phyloP scores from a whole-genome alignment of 345 rosid species.

The Eucalyptus curtisii region DNA sequence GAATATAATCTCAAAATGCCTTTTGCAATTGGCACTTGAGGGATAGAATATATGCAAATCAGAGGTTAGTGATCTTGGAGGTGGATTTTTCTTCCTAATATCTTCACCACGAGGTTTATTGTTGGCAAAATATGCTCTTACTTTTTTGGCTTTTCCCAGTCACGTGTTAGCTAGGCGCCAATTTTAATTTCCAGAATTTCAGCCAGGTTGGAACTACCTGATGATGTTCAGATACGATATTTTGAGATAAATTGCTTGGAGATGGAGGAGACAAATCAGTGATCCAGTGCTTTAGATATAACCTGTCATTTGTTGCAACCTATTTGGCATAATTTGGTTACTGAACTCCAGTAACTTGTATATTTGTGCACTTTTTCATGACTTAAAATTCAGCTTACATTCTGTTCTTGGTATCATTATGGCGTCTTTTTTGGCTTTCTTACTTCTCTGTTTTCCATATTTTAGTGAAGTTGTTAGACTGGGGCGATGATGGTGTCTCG shows the following conservation, averaged over 20 bases:
- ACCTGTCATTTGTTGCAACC: not conserved
- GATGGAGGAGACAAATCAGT: not conserved
- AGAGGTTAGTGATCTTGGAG: not conserved
- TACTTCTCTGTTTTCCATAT: not conserved
- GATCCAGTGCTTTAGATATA: not conserved
- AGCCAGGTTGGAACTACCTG: not conserved
- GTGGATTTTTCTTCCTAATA: not conserved
- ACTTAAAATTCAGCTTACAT: not conserved
- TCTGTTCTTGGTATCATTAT: not conserved
- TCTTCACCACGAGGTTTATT: not conserved
- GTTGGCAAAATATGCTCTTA: not conserved
- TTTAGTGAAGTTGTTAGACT: constrained; percentile 78
- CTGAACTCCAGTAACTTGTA: not conserved
- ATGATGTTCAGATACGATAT: not conserved
- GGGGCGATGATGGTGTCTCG: constrained; percentile 76
- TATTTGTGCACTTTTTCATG: not conserved
- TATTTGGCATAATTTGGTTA: not conserved
- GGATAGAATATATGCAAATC: not conserved
- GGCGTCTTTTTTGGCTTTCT: not conserved
- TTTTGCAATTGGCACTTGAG: not conserved
- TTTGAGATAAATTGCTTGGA: not conserved
- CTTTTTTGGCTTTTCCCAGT: not conserved
- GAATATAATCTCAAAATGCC: not conserved
- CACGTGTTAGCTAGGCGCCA: not conserved
- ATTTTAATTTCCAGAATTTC: not conserved